phyloP scores from a whole-genome alignment of 257 asterid species.

The Salvia splendens region DNA sequence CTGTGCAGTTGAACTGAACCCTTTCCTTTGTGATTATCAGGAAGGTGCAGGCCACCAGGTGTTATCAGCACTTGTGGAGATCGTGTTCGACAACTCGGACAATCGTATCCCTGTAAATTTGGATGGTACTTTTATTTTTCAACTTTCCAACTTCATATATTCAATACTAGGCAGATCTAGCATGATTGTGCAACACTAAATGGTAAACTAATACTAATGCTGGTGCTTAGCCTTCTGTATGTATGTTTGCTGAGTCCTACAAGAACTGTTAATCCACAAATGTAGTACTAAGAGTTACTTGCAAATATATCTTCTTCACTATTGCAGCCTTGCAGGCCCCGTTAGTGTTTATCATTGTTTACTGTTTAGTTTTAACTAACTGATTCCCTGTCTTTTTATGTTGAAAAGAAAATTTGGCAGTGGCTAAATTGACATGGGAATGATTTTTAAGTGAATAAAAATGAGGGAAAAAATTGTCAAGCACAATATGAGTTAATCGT shows the following conservation, averaged over 20 bases:
- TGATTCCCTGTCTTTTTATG: background rate
- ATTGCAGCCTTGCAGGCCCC: background rate
- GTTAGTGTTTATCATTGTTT: slow-evolving; percentile 8
- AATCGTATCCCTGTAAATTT: slow-evolving; percentile 86
- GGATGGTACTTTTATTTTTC: background rate
- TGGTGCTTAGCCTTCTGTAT: slow-evolving; percentile 22
- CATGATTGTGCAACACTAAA: no score
- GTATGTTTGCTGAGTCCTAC: slow-evolving; percentile 7
- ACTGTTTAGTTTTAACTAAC: background rate
- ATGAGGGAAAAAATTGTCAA: background rate
- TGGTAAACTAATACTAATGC: background rate
- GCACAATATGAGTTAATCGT: background rate
- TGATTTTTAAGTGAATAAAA: background rate
- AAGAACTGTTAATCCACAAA: background rate
- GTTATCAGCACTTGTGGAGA: slow-evolving; percentile 95
- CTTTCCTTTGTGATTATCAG: slow-evolving; percentile 44
- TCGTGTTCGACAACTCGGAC: slow-evolving; percentile 93
- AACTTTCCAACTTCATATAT: slow-evolving; percentile 5
- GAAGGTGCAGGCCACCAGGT: slow-evolving; percentile 99
- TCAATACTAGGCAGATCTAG: background rate
- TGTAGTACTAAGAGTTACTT: background rate
- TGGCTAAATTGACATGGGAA: background rate
- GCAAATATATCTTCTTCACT: slow-evolving; percentile 6
- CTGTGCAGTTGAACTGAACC: slow-evolving; percentile 17
- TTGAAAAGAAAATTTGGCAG: slow-evolving; percentile 2